phyloP scores from a whole-genome alignment of 768 basidiomycete species.

The Leccinellum luteum region DNA sequence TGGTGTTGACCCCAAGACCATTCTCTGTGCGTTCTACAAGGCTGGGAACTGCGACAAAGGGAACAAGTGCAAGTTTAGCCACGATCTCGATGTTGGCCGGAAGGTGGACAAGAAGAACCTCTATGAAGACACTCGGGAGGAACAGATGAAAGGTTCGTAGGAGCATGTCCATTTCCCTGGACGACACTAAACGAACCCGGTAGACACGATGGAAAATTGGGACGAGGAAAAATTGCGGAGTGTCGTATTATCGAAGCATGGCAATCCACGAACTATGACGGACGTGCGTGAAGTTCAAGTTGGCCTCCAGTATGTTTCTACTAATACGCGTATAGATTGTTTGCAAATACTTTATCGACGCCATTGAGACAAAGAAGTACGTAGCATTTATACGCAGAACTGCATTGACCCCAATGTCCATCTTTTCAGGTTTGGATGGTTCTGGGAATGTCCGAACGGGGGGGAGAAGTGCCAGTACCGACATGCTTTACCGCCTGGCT shows the following conservation, averaged over 20 bases:
- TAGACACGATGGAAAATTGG: slow-evolving; percentile 98
- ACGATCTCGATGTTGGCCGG: slow-evolving; percentile 83
- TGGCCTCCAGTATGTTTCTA: not conserved
- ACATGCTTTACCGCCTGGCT: slow-evolving; percentile 94
- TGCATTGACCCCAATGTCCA: not conserved
- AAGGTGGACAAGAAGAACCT: slow-evolving; percentile 96
- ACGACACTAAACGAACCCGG: not conserved
- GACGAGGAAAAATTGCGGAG: slow-evolving; percentile 88
- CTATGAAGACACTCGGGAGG: slow-evolving; percentile 85
- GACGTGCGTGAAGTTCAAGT: slow-evolving; percentile 53
- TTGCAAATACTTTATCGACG: slow-evolving; percentile 96
- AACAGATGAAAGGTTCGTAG: slow-evolving; percentile 66
- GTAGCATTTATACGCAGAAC: not conserved
- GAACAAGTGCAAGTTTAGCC: slow-evolving; percentile 95
- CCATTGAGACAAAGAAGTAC: slow-evolving; percentile 87
- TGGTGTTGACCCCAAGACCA: slow-evolving; percentile 94
- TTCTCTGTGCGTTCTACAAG: slow-evolving; percentile 91
- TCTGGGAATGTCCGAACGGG: slow-evolving; percentile 88
- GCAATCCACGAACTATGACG: slow-evolving; percentile 89
- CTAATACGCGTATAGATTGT: slow-evolving; percentile 65
- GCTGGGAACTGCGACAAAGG: slow-evolving; percentile 93
- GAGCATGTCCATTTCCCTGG: not conserved
- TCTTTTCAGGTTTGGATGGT: slow-evolving; percentile 75
- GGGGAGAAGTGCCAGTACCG: slow-evolving; percentile 89
- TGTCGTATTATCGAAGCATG: slow-evolving; percentile 86